These are phyloP conservation scores for Deakozyma indianensis DNA, from an alignment of 805 yeast species.

Conservation along the genomic window DNA sequence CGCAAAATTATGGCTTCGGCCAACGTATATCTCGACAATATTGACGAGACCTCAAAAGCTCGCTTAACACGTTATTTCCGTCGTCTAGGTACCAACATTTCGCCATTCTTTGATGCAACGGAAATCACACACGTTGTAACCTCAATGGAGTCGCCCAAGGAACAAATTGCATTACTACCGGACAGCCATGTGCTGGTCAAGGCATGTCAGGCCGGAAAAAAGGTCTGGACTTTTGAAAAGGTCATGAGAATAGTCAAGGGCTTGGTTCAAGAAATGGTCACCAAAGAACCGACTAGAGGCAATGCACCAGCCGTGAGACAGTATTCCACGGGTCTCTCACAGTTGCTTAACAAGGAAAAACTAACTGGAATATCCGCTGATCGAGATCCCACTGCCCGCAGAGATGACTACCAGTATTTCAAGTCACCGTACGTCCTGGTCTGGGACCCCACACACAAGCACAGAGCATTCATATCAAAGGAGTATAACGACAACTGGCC, in stretches of 20 bases:
- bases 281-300: neutral
- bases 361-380: slow-evolving; percentile 67
- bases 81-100: slow-evolving; percentile 28
- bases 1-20: slow-evolving; percentile 42
- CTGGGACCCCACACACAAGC: slow-evolving; percentile 64
- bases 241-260: slow-evolving; percentile 55
- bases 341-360: slow-evolving; percentile 70
- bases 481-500: slow-evolving; percentile 68
- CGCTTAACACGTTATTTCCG: slow-evolving; percentile 15
- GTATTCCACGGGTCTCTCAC: slow-evolving; percentile 26
- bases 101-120: slow-evolving; percentile 41
- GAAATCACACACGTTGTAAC: slow-evolving; percentile 65
- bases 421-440: slow-evolving; percentile 60
- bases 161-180: slow-evolving; percentile 24
- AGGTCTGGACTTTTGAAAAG: slow-evolving; percentile 82
- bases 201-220: slow-evolving; percentile 47
- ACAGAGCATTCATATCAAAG: slow-evolving; percentile 66
- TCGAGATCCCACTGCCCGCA: slow-evolving; percentile 69
- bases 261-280: slow-evolving; percentile 1
- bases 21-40: slow-evolving; percentile 45
- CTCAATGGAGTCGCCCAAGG: slow-evolving; percentile 34
- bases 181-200: slow-evolving; percentile 50
- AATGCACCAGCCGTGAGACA: neutral
- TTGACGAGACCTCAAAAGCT: slow-evolving; percentile 20
- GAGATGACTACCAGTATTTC: slow-evolving; percentile 78